Percentiles rank a stretch among this genome's conserved stretches.
phyloP scores from a whole-genome alignment of 257 asterid species.

The Scutellaria galericulata region DNA sequence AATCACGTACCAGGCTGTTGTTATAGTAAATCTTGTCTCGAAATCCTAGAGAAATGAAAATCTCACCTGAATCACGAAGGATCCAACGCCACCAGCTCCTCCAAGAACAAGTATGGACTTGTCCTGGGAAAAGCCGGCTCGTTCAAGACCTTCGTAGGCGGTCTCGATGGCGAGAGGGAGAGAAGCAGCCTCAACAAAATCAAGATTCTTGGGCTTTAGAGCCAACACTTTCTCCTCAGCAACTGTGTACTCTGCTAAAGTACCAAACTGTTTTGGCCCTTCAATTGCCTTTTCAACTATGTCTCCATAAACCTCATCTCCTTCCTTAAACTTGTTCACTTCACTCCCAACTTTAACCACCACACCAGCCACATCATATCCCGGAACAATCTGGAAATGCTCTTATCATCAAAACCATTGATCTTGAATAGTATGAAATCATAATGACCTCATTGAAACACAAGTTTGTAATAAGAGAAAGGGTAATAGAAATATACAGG shows the following conservation, averaged over 20 bases:
- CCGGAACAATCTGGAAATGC: conserved; percentile 59
- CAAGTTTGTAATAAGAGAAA: too few relatives aligned
- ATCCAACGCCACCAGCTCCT: conserved; percentile 97
- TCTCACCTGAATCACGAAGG: conserved; percentile 69
- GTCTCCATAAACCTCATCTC: conserved; percentile 87
- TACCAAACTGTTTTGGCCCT: conserved; percentile 70
- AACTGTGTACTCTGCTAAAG: conserved; percentile 79
- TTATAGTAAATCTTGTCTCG: too few relatives aligned
- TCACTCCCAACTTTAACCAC: conserved; percentile 78
- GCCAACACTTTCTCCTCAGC: conserved; percentile 81
- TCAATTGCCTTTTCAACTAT: conserved; percentile 65
- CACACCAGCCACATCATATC: conserved; percentile 81
- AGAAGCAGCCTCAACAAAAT: conserved; percentile 71
- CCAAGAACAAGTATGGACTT: conserved; percentile 85
- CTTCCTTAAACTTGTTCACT: conserved; percentile 73
- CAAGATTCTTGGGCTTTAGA: conserved; percentile 71
- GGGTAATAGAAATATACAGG: conserved; percentile 53
- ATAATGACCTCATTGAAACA: too few relatives aligned
- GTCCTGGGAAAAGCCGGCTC: conserved; percentile 65
- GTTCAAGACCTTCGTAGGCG: conserved; percentile 73
- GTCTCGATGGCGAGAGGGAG: conserved; percentile 85
- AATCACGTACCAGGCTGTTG: too few relatives aligned
- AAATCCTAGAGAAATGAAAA: too few relatives aligned
- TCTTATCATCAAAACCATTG: too few relatives aligned
- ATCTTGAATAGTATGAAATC: too few relatives aligned